Evolutionary conservation across 2,329 filamentous ascomycete species (phyloP).

Genomic region (Anthostomella pinea): DNA sequence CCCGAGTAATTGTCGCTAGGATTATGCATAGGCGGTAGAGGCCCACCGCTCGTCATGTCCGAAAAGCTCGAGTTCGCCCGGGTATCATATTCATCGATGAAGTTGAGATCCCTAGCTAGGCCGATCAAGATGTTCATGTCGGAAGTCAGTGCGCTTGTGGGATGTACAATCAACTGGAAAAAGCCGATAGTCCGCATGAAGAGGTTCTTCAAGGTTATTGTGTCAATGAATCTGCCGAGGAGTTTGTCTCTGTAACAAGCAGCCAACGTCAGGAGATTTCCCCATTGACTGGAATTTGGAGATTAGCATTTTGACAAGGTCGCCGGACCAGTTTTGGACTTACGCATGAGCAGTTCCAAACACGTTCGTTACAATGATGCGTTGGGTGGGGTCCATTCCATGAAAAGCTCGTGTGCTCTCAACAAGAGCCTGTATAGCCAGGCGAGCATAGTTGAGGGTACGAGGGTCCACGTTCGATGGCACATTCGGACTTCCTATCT

Average conservation of each 20-base stretch:
- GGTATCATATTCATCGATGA: constrained; percentile 37
- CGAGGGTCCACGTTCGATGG: constrained; percentile 41
- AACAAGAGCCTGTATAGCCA: constrained; percentile 72
- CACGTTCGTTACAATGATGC: constrained; percentile 89
- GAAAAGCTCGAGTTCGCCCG: constrained; percentile 42
- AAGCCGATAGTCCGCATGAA: constrained; percentile 75
- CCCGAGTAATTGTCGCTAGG: constrained; percentile 16
- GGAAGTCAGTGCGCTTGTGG: constrained; percentile 69
- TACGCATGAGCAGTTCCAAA: constrained; percentile 96
- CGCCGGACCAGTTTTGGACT: constrained; percentile 57
- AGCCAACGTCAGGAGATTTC: constrained; percentile 87
- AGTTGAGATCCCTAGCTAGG: constrained; percentile 41
- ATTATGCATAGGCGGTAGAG: constrained; percentile 21
- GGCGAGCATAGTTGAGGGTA: constrained; percentile 53
- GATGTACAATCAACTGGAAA: constrained; percentile 65
- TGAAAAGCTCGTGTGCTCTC: constrained; percentile 83
- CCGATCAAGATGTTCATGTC: constrained; percentile 72
- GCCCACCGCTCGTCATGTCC: constrained; percentile 33
- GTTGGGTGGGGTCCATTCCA: constrained; percentile 53
- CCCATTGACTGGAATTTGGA: constrained; percentile 72
- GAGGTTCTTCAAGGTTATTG: constrained; percentile 54
- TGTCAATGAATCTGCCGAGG: constrained; percentile 57
- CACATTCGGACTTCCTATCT: constrained; percentile 11
- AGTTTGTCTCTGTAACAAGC: constrained; percentile 70
- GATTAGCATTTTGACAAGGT: neutral